A percentile compares a stretch with the other conserved stretches of the same genome.
These are phyloP conservation scores for Acanthamoeba sp. DNA, from an alignment of 208 protist genomes.

Conservation along the genomic window DNA sequence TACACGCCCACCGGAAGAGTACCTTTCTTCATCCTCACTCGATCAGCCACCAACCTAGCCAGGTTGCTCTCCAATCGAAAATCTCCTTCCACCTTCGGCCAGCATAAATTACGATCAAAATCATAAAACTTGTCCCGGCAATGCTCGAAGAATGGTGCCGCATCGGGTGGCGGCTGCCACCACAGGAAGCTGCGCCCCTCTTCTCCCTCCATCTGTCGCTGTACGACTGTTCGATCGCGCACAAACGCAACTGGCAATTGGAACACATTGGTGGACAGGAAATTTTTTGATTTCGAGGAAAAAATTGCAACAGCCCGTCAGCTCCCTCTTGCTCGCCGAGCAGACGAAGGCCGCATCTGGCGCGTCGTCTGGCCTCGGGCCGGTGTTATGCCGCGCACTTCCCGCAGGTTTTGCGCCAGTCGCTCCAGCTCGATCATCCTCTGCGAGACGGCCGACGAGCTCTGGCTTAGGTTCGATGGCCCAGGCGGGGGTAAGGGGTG, in stretches of 20 bases:
- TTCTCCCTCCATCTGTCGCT: neutral
- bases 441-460: neutral
- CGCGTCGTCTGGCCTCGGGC: neutral
- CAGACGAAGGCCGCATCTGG: neutral
- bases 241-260: too few relatives aligned
- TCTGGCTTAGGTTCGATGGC: neutral
- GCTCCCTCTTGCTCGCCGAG: too few relatives aligned
- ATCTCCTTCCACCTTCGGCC: slow-evolving; percentile 4
- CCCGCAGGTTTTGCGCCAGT: neutral
- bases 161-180: slow-evolving; percentile 2
- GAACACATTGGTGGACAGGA: too few relatives aligned
- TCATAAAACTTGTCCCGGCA: slow-evolving; percentile 24
- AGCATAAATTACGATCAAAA: neutral
- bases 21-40: neutral
- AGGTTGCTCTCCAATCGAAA: neutral
- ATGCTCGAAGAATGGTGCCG: neutral
- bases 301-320: neutral
- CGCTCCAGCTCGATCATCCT: neutral
- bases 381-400: neutral
- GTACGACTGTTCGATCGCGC: too few relatives aligned
- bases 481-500: neutral
- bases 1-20: too few relatives aligned
- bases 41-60: neutral
- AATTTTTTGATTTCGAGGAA: neutral
- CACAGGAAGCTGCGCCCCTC: neutral